Evolutionary conservation across 163 green algal species (phyloP), one percentile per base, ranked within the genome.

Genomic region (Scenedesmus sp.): DNA sequence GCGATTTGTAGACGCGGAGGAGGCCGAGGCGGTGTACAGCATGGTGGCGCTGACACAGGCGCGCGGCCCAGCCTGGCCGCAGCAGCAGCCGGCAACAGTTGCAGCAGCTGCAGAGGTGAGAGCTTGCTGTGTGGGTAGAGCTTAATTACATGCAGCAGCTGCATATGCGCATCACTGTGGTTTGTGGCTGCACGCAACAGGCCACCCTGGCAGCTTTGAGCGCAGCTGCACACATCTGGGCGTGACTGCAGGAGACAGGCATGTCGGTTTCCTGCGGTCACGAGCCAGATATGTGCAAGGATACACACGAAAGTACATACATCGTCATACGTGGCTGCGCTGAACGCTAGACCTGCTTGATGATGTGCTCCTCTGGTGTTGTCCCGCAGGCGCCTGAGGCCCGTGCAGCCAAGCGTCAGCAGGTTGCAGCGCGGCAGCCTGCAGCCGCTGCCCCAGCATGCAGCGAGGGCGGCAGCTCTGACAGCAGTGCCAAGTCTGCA

Each of bases 1-100:
- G 57, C 70, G 52, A 0, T 89, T 87, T 87, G 90, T 81, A 52
- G 90, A 93, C 79, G 90, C 84, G 52, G 90, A 90, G 12, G 90
- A 93, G 74, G 90, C 90, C 2, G 90, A 93, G 46, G 90, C 90
- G n/a, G 83, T 93, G 67, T 93, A 90, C 84, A 90, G 90, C 67
- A 93, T 93, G 90, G 90, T 93, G 6, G 26, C 90, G 7, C 84
- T 93, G 0, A 92, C 88, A 56, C 88, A 92, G 60, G 81, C 87
- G 59, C 55, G 59, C 8, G 83, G n/a, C 16, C 84, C 34, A 26
- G 84, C 20, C 34, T 89, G 84, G 84, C 34, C 73, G 57, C 70
- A 73, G 15, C 46, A 60, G 52, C 73, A 74, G 70, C 86, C n/a
- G 52, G 26, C 57, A 46, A 46, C 34, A 54, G 55, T 16, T 56